Base-by-base conservation (phyloP, 2,329 filamentous ascomycete genomes). In the Aspergillus clavatus region DNA sequence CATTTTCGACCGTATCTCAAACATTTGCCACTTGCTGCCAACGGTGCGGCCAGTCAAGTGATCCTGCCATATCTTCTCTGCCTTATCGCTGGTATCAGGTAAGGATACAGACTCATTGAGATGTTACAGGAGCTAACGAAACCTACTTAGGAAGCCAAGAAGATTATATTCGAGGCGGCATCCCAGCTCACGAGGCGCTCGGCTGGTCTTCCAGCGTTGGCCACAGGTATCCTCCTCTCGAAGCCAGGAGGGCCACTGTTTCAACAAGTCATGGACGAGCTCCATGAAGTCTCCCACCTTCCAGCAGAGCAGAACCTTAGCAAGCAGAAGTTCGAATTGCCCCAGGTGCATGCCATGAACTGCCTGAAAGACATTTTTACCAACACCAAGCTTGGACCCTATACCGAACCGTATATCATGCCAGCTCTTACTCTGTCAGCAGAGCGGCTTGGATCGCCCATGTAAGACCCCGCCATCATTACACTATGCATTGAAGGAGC, bases 341-440 rank as follows among this genome's bases (percentile, higher is more conserved):
- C 89, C 0, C 91, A 98, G 66, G 93, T 98, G 0, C 93, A 98
- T 65, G 89, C 93, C 0, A 79, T 95, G 61, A 98, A 98, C 63
- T 95, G 87, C 49, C 72, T 98, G 46, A 93, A 93, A 61, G 89
- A 95, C 53, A 84, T 95, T 2, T 93, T 96, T 67, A 91, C 87
- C 46, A 89, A 84, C 54, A 88, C 89, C 0, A 80, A 82, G 40
- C 75, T 97, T 11, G 78, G 87, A 22, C 81, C 81, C 44, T 78
- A 79, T 42, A 86, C 88, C 0, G 88, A 95, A 57, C 73, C 74
- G 0, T 85, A 89, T 55, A 75, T 96, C 6, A 82, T 86, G 7
- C 74, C 81, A 23, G 84, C 84, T 26, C 74, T 98, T 3, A 79
- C 84, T 49, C 75, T 97, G n/a, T 89, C 90, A 1, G 87, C 87